Percentiles rank a stretch among this genome's conserved stretches.
Conservation (phyloP, 1,284 basidiomycete genomes). For the Moesziomyces parantarcticus region DNA sequence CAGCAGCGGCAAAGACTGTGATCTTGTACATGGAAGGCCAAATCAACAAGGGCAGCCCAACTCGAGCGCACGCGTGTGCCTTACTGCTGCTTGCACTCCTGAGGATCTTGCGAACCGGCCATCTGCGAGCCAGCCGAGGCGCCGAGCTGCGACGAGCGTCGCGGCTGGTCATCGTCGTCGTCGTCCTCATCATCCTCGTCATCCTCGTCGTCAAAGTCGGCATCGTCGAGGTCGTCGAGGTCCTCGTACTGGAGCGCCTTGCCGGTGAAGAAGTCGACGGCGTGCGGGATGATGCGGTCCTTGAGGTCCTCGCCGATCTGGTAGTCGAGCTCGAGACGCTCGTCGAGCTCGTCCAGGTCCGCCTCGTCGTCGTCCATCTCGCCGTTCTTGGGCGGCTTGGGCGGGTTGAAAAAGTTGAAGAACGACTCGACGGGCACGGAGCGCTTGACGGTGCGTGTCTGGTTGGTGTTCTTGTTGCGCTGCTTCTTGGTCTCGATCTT, state of each 20-base stretch:
- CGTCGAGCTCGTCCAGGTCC: constrained; percentile 74
- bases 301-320: constrained; percentile 98
- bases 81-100: constrained; percentile 66
- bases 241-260: constrained; percentile 91
- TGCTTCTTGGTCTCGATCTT: constrained; percentile 99
- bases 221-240: constrained; percentile 70
- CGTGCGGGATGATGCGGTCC: constrained; percentile 94
- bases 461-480: constrained; percentile 80
- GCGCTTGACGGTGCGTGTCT: constrained; percentile 67
- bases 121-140: constrained; percentile 49
- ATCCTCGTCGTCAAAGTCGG: constrained; percentile 71
- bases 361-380: constrained; percentile 59
- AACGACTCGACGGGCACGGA: constrained; percentile 67
- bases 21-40: too few species aligned
- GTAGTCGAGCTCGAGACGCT: constrained; percentile 92
- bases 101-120: constrained; percentile 58
- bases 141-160: constrained; percentile 44
- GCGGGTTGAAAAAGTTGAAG: constrained; percentile 68
- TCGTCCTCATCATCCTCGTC: constrained; percentile 67
- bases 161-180: constrained; percentile 55
- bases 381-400: constrained; percentile 63
- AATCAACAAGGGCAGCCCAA: too few species aligned
- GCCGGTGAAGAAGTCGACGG: constrained; percentile 88
- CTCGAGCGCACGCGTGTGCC: too few species aligned
- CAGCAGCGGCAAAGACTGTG: too few species aligned